Conservation (phyloP, 345 rosid genomes). For the Mangifera indica region DNA sequence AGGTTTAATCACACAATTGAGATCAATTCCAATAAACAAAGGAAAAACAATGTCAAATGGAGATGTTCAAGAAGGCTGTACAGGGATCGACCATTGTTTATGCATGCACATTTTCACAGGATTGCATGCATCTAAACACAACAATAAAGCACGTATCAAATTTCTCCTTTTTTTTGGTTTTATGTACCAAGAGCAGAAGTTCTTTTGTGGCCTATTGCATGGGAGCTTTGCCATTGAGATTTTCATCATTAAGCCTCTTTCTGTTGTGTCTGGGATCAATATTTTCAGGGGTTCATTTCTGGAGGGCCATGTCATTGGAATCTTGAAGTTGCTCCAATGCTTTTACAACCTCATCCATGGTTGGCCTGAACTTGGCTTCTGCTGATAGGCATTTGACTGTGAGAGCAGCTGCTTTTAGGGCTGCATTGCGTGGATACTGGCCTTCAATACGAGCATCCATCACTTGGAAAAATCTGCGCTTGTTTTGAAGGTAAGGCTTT, state of each 20-base stretch:
- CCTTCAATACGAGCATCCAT: constrained; percentile 68
- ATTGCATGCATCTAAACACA: neutral
- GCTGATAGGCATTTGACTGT: constrained; percentile 70
- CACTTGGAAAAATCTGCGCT: constrained; percentile 67
- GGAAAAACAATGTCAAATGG: neutral
- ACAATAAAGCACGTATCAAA: constrained; percentile 7
- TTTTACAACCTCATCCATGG: constrained; percentile 67
- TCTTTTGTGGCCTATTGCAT: constrained; percentile 17
- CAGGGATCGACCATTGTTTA: neutral
- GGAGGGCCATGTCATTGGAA: constrained; percentile 22
- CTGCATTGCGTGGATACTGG: constrained; percentile 49
- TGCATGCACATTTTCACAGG: neutral
- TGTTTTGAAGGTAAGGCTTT: constrained; percentile 68
- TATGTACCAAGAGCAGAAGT: constrained; percentile 29
- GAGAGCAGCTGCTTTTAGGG: constrained; percentile 50
- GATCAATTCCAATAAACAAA: neutral
- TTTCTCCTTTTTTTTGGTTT: neutral
- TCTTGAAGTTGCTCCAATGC: constrained; percentile 59
- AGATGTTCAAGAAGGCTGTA: constrained; percentile 5
- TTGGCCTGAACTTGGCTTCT: constrained; percentile 71
- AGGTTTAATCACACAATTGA: neutral
- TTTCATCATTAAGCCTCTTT: constrained; percentile 18
- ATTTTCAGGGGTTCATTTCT: constrained; percentile 19
- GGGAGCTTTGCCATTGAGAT: constrained; percentile 18
- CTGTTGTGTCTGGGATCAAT: constrained; percentile 23